Evolutionary conservation across 2,329 filamentous ascomycete genomes (phyloP), one percentile per base, ranked within the genome.

Genomic region (Paracamarosporium sp.): DNA sequence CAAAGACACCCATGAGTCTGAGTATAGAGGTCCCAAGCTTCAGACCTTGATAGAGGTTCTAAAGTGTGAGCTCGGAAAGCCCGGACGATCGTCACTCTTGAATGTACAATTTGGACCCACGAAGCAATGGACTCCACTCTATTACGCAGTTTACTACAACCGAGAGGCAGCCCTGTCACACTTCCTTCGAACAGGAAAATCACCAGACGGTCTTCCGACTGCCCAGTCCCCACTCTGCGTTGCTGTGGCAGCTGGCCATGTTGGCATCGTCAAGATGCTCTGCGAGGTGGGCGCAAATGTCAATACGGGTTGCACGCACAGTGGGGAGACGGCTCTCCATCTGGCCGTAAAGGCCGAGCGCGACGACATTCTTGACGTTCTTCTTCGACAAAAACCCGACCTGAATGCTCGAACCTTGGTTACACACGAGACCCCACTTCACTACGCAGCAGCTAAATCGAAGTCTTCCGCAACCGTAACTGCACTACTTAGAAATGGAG

Each of bases 111-210:
- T 69, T 13, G 51, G 25, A 4, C 70, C 71, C 13, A 63, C 64
- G 30, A 72, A 73, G 48, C 52, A 65, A 24, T 75, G 72, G 71
- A 69, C 67, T 3, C 70, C 72, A 7, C 64, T 73, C 17, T 69
- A 67, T 30, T 67, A 73, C 50, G 71, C 73, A 20, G 69, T 69
- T 15, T 69, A 68, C 28, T 62, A 69, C 54, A 65, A 70, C 52
- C 70, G 73, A 4, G 69, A 74, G 47, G 69, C 72, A 15, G 73
- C 73, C 7, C 66, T 75, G 2, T 56, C 61, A 46, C 69, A 73
- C 56, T 76, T 70, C 30, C 54, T 76, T 27, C 63, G 62, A 47
- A 59, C 50, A 28, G 73, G 71, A 3, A 64, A 66, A 27, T 68
- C 66, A 20, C 67, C 70, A n/a, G 67, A 75, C 53, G 69, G 63